Evolutionary conservation across 495 filamentous ascomycete genomes (phyloP).

Genomic region (Pseudomonodictys pantanalensis): DNA sequence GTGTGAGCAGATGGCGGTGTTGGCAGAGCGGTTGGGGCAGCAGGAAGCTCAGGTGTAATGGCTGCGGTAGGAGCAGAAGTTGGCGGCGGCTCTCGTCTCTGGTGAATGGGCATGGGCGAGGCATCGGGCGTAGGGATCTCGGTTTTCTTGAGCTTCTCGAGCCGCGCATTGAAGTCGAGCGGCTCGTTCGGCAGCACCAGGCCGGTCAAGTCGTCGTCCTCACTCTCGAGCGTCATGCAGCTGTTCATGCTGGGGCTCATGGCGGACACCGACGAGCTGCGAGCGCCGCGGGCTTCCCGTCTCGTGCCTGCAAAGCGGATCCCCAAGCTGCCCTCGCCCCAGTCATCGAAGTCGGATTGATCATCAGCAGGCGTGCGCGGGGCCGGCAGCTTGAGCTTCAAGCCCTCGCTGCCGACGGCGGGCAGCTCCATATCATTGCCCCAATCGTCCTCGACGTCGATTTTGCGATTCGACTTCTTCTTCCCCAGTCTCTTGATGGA

Average conservation of each 20-base stretch:
- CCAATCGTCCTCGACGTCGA: slow-evolving; percentile 81
- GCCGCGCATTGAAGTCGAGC: slow-evolving; percentile 70
- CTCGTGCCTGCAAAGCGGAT: slow-evolving; percentile 82
- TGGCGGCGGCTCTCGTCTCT: slow-evolving; percentile 21
- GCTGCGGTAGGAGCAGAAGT: no score
- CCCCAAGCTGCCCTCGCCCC: slow-evolving; percentile 88
- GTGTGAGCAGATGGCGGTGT: not conserved
- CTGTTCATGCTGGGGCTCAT: slow-evolving; percentile 89
- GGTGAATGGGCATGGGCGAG: slow-evolving; percentile 21
- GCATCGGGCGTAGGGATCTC: slow-evolving; percentile 31
- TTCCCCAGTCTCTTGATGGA: slow-evolving; percentile 90
- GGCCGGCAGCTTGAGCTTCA: slow-evolving; percentile 49
- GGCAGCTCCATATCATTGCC: slow-evolving; percentile 86
- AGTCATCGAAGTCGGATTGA: slow-evolving; percentile 80
- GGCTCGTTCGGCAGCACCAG: slow-evolving; percentile 79
- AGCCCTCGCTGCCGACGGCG: slow-evolving; percentile 12
- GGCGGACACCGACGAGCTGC: slow-evolving; percentile 81
- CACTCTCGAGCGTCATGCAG: slow-evolving; percentile 87
- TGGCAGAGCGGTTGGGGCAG: slow-evolving; percentile 1
- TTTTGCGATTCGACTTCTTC: slow-evolving; percentile 67
- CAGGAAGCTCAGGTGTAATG: slow-evolving; percentile 10
- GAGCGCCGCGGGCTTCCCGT: slow-evolving; percentile 69
- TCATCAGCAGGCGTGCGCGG: slow-evolving; percentile 51
- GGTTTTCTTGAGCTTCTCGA: slow-evolving; percentile 59
- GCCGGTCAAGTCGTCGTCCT: slow-evolving; percentile 85